Base-by-base conservation (phyloP, 2,329 filamentous ascomycete genomes). In the Botrytis paeoniae region DNA sequence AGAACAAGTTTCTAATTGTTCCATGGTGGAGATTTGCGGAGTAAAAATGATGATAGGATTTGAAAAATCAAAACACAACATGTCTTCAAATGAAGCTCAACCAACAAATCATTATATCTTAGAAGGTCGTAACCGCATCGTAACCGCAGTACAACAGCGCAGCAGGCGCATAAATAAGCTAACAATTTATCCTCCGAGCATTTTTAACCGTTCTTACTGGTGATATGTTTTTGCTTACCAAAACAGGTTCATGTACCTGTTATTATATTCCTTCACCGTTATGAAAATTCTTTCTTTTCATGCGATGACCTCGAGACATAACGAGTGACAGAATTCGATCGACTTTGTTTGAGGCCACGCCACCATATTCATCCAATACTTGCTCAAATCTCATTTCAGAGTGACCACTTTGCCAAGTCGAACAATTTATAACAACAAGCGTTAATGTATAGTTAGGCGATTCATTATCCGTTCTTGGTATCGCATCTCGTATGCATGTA, bases 1-100 rank as follows among this genome's bases (percentile, higher is more conserved):
- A 71, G 70, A 71, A 71, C 70, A 71, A 71, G 70, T 71, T 71
- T 72, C 57, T 66, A 66, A 61, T 68, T 60, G 51, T 72, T 72
- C 63, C 12, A 66, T 68, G 60, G 25, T 65, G 45, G 43, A 63
- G 22, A 71, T 71, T 57, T 68, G 59, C 41, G 43, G 43, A 71
- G 60, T 39, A 63, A 25, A 29, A 51, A 64, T 64, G 57, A 71
- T 63, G 59, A 39, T 45, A 43, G 69, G 60, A 64, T 41, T 71
- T 25, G 4, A 32, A 48, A n/a, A 65, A 64, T 41, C 18, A 37
- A 71, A 71, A 65, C 60, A 71, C 69, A 71, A 14, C 69, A 71
- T 71, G 35, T 64, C 59, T n/a, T 63, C 57, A 41, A 62, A 57
- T 39, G 45, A 66, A 39, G 32, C 64, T 43, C 48, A 71, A 71